Base-by-base conservation (phyloP, 495 filamentous ascomycete species). In the Pyrenula aspistea region DNA sequence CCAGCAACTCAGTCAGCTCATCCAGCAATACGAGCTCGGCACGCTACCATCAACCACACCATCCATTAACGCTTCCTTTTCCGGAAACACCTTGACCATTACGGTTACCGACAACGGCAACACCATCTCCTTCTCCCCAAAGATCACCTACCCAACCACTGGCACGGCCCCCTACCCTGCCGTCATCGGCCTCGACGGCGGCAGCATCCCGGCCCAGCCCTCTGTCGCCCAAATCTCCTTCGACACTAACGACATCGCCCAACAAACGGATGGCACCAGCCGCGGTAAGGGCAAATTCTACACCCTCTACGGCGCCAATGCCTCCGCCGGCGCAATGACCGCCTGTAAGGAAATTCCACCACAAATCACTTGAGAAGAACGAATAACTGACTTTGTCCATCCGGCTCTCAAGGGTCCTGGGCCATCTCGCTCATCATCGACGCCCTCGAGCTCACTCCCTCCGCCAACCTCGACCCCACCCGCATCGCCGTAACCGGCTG, bases 11-110 rank as follows among this genome's bases (percentile, higher is more conserved):
- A 65, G 57, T 65, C 73, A 73, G 60, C 71, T 76, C 55, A 56
- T 82, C 36, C 74, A 78, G 60, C 68, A 71, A 57, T 78, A 75
- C 62, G 77, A 80, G 65, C 73, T 80, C 20, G 78, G 78, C 52
- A 63, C 55, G 53, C 70, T 76, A 59, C 78, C 78, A 11, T 64
- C 69, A 47, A 75, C 73, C 63, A 67, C 71, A 12, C 62, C 62
- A 1, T 67, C 59, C 55, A 63, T 64, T 56, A 65, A 49, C 56
- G 63, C 59, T 53, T 71, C 72, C 0, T 72, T 68, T 24, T 60
- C 53, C 59, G 66, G 59, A 2, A 68, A 70, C 24, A 53, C 57
- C 2, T 55, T 71, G 19, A 68, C 59, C 11, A 73, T 77, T 59
- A 73, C 63, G 47, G 69, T 72, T 10, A 63, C 65, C 15, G 67